Percentiles rank a stretch among this genome's conserved stretches.
phyloP scores from a whole-genome alignment of 2,329 filamentous ascomycete genomes.

The Coniochaeta ligniaria region DNA sequence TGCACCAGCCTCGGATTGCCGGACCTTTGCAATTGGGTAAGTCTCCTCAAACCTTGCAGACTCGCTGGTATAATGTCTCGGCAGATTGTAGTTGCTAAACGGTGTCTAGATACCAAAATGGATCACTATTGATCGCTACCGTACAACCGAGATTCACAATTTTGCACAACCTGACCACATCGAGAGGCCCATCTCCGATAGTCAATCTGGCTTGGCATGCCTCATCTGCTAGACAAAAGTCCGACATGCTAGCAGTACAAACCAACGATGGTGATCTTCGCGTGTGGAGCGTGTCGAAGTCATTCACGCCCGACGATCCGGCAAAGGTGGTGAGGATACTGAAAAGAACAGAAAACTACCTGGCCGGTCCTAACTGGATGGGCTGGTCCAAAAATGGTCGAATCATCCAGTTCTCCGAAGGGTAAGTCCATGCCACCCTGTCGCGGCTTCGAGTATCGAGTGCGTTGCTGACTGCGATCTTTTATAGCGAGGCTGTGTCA shows the following conservation, averaged over 20 bases:
- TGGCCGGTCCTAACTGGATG: constrained; percentile 85
- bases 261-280: constrained; percentile 85
- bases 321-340: constrained; percentile 86
- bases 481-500: constrained; percentile 70
- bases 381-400: constrained; percentile 97
- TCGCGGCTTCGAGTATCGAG: neutral
- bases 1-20: constrained; percentile 81
- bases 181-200: constrained; percentile 77
- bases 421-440: constrained; percentile 49
- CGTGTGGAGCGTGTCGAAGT: constrained; percentile 94
- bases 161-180: constrained; percentile 82
- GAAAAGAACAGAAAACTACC: constrained; percentile 67
- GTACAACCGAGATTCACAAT: constrained; percentile 91
- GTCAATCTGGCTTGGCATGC: constrained; percentile 90
- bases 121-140: constrained; percentile 82
- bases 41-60: constrained; percentile 17
- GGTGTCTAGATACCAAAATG: constrained; percentile 75
- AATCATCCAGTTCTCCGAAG: constrained; percentile 85
- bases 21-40: constrained; percentile 93
- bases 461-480: constrained; percentile 19
- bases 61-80: neutral
- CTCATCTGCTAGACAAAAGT: constrained; percentile 91
- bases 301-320: constrained; percentile 59
- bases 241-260: constrained; percentile 94
- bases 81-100: neutral